A percentile compares a stretch with the other conserved stretches of the same genome.
Conservation (phyloP, 192 early-diverging fungal genomes). For the Coemansia sp. region DNA sequence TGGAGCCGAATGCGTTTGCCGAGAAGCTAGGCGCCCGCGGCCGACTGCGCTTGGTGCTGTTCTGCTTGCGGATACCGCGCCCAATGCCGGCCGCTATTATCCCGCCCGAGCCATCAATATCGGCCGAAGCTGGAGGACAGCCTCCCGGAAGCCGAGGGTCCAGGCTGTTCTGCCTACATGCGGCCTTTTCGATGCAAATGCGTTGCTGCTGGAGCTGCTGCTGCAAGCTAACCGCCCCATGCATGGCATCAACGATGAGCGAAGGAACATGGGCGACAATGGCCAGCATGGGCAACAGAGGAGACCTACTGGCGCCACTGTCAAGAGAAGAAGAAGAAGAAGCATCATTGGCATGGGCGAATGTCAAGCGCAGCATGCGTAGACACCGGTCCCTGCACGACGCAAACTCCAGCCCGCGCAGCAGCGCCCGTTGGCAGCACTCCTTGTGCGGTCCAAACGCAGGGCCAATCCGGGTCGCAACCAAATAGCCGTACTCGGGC, state of each 20-base stretch:
- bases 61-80: constrained; percentile 19
- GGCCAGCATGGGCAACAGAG: constrained; percentile 23
- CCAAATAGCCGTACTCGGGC: constrained; percentile 5
- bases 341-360: background rate
- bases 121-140: no score
- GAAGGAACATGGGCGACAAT: constrained; percentile 30
- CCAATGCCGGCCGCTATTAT: background rate
- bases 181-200: background rate
- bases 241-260: constrained; percentile 22
- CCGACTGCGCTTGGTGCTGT: constrained; percentile 14
- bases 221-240: constrained; percentile 6
- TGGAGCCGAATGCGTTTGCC: constrained; percentile 23
- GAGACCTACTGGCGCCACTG: no score
- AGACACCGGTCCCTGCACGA: constrained; percentile 42
- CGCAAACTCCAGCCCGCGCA: constrained; percentile 41
- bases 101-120: no score
- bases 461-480: constrained; percentile 13
- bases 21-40: constrained; percentile 21
- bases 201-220: constrained; percentile 5
- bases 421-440: constrained; percentile 20
- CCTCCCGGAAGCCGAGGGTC: no score
- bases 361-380: constrained; percentile 23
- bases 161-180: no score
- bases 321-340: background rate
- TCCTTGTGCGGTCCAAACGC: background rate